phyloP scores from a whole-genome alignment of 2,329 filamentous ascomycete species.

The Didymella keratinophila region DNA sequence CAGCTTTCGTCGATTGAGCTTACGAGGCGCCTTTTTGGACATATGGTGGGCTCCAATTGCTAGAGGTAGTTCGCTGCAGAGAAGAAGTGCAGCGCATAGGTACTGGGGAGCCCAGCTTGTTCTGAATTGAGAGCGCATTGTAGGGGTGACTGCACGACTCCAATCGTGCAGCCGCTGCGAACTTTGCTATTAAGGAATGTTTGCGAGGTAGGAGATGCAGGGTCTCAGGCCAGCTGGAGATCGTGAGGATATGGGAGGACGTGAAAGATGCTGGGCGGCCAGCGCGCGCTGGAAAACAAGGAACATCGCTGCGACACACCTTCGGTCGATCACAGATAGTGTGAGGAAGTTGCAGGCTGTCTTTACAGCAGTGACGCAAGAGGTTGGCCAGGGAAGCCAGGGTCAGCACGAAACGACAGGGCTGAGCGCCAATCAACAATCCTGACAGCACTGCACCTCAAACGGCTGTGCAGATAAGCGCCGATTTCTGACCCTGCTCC shows the following conservation, averaged over 20 bases:
- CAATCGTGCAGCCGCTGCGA: slow-evolving; percentile 22
- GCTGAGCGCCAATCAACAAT: slow-evolving; percentile 28
- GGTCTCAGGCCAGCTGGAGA: slow-evolving; percentile 27
- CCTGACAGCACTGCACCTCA: neutral
- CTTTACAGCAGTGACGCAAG: slow-evolving; percentile 34
- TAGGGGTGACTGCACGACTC: slow-evolving; percentile 21
- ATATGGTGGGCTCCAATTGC: slow-evolving; percentile 46
- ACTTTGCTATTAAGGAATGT: slow-evolving; percentile 16
- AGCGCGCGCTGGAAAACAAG: slow-evolving; percentile 30
- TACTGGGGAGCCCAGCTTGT: slow-evolving; percentile 24
- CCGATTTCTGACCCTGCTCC: neutral
- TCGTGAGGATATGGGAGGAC: slow-evolving; percentile 21
- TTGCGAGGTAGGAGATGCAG: slow-evolving; percentile 23
- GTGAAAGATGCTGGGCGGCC: slow-evolving; percentile 22
- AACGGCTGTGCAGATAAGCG: slow-evolving; percentile 11
- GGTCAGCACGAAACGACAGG: slow-evolving; percentile 22
- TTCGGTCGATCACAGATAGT: slow-evolving; percentile 28
- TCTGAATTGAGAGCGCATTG: slow-evolving; percentile 29
- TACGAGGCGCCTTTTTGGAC: slow-evolving; percentile 40
- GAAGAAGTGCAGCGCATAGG: slow-evolving; percentile 35
- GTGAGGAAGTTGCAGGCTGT: slow-evolving; percentile 37
- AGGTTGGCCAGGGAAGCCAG: slow-evolving; percentile 23
- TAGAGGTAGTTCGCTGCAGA: slow-evolving; percentile 33
- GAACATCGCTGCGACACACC: slow-evolving; percentile 22
- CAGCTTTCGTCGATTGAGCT: slow-evolving; percentile 41